Evolutionary conservation across 2,329 filamentous ascomycete species (phyloP), one percentile per base, ranked within the genome.

Genomic region (Grosmannia huntii): DNA sequence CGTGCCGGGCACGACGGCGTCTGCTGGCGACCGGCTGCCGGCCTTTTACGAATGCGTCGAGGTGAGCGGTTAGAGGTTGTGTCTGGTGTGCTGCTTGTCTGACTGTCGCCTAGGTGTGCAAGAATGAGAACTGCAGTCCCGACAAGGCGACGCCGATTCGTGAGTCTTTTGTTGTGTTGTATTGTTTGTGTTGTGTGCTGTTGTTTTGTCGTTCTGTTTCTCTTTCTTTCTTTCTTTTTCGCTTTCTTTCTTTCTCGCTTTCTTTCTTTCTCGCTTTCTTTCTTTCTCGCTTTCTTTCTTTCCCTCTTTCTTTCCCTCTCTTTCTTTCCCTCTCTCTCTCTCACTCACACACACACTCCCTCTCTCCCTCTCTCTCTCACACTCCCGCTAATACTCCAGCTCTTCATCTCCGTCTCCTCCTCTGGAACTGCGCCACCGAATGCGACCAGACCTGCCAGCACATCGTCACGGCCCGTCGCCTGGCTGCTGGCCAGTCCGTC

Each of bases 371-470:
- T 28, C 28, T 4, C 7, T 28, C 28, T 4, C 7, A 5, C 28
- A 0, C 28, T 28, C 28, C 5, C 28, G 5, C 28, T n/a, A n/a
- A n/a, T n/a, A n/a, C n/a, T n/a, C 57, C 68, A 96, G 90, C 94
- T 62, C 70, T 96, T 65, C 83, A 88, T 72, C 90, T 86, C 69
- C 89, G 89, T 62, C 79, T 97, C 65, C 84, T 97, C 68, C 75
- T 96, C 70, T 99, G 94, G 94, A 84, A 84, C 69, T 99, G 94
- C 75, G 82, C 87, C 61, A 79, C 87, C 68, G 92, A 99, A 80
- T 99, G 94, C 83, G 91, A 99, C 77, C 95, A 99, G 76, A 86
- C 89, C 61, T 99, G 94, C 77, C 94, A 99, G 71, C 92, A 95
- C 77, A 86, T 96, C 70, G 79, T 95, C 60, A 97, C 94, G 59